Evolutionary conservation across 805 yeast species (phyloP).

Genomic region (Metschnikowia vanudenii): DNA sequence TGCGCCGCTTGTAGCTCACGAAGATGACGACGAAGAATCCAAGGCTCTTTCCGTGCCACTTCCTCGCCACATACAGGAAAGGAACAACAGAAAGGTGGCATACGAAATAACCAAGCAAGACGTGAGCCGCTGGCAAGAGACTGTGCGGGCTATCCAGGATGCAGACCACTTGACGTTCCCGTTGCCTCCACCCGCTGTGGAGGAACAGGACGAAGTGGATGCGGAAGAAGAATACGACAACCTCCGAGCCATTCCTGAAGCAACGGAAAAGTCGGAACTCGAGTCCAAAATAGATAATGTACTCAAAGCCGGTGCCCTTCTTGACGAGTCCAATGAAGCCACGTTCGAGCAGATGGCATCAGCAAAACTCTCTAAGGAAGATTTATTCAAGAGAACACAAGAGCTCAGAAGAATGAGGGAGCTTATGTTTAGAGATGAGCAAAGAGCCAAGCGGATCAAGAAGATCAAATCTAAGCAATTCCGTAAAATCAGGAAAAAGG

Average conservation of each 20-base stretch:
- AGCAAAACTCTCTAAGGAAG: conserved; percentile 78
- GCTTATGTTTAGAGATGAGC: conserved; percentile 92
- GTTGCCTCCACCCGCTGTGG: conserved; percentile 41
- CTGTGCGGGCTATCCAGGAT: conserved; percentile 71
- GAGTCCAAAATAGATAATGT: conserved; percentile 64
- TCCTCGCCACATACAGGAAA: conserved; percentile 80
- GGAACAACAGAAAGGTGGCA: conserved; percentile 86
- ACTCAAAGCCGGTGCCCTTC: conserved; percentile 61
- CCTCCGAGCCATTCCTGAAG: conserved; percentile 11
- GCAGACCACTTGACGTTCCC: conserved; percentile 88
- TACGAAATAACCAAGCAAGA: conserved; percentile 86
- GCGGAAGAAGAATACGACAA: conserved; percentile 27
- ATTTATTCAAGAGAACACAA: conserved; percentile 66
- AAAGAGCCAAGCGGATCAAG: conserved; percentile 84
- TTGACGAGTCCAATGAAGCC: conserved; percentile 73
- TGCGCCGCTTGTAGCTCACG: conserved; percentile 49
- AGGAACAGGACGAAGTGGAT: conserved; percentile 26
- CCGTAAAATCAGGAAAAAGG: conserved; percentile 83
- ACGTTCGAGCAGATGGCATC: conserved; percentile 84
- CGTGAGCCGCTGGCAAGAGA: conserved; percentile 84
- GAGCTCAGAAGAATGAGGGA: conserved; percentile 93
- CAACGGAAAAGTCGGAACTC: conserved; percentile 52
- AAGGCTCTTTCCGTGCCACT: conserved; percentile 73
- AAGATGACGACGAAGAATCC: conserved; percentile 32
- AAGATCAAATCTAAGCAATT: conserved; percentile 92